Conservation (phyloP, 225 moss, liverwort and hornwort genomes). For the Takakia lepidozioides region DNA sequence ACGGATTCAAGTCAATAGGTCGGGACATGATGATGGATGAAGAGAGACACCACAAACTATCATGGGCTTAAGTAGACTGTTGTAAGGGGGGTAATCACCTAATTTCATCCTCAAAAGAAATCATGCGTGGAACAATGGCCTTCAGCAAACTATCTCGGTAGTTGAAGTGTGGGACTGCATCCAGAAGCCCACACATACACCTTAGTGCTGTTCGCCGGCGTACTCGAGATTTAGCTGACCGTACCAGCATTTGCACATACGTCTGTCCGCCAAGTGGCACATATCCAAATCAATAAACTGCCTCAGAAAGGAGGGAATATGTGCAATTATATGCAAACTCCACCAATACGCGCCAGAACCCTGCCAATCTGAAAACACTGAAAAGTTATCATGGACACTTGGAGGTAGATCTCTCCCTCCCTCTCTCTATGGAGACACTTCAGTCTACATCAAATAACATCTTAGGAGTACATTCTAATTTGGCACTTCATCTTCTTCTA, state of each 20-base stretch:
- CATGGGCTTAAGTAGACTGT: not conserved
- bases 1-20: not conserved
- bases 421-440: too few relatives aligned
- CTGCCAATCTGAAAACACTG: too few relatives aligned
- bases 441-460: too few relatives aligned
- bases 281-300: too few relatives aligned
- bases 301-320: not conserved
- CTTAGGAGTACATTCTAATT: too few relatives aligned
- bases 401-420: too few relatives aligned
- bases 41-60: not conserved
- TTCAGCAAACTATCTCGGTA: slow-evolving; percentile 92
- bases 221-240: slow-evolving; percentile 52
- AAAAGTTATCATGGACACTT: too few relatives aligned
- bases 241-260: slow-evolving; percentile 78
- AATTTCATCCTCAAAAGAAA: slow-evolving; percentile 72
- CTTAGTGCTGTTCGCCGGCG: slow-evolving; percentile 66
- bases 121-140: slow-evolving; percentile 84
- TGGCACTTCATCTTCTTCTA: too few relatives aligned
- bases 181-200: slow-evolving; percentile 81
- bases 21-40: not conserved
- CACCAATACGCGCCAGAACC: too few relatives aligned
- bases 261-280: slow-evolving; percentile 36
- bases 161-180: slow-evolving; percentile 96
- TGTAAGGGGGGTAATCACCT: slow-evolving; percentile 25
- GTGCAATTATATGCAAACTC: not conserved